Evolutionary conservation across 164 flowering plant species (phyloP).

Genomic region (Platanus orientalis): DNA sequence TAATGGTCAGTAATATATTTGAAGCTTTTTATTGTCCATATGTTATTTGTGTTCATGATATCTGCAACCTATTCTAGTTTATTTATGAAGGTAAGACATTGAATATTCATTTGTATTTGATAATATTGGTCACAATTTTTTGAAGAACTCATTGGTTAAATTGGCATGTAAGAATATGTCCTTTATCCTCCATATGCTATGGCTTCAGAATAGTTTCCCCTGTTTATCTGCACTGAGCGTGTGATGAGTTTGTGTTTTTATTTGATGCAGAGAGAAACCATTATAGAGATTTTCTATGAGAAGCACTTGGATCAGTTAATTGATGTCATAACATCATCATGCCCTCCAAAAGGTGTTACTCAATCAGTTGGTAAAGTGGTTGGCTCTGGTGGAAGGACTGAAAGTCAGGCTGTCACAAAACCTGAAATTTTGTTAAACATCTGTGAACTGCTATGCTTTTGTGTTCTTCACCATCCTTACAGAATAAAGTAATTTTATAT

Average conservation of each 20-base stretch:
- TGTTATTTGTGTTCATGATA: neutral
- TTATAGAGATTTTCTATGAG: conserved; percentile 87
- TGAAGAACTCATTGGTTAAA: conserved; percentile 16
- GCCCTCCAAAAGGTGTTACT: conserved; percentile 34
- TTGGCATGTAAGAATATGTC: conserved; percentile 16
- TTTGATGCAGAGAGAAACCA: conserved; percentile 66
- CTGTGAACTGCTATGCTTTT: conserved; percentile 91
- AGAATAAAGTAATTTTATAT: conserved; percentile 70
- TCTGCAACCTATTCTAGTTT: conserved; percentile 22
- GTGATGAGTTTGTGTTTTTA: conserved; percentile 6
- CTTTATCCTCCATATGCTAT: neutral
- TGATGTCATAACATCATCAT: conserved; percentile 72
- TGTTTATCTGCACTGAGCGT: conserved; percentile 4
- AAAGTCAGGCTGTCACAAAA: conserved; percentile 35
- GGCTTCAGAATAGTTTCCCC: neutral
- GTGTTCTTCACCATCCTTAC: conserved; percentile 85
- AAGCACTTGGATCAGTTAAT: conserved; percentile 82
- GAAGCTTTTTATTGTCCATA: neutral
- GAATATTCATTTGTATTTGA: conserved; percentile 26
- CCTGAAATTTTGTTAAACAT: conserved; percentile 88
- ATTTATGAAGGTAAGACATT: conserved; percentile 21
- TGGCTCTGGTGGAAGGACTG: conserved; percentile 30
- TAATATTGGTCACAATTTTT: conserved; percentile 16
- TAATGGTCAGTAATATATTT: no score
- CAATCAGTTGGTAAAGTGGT: conserved; percentile 24